A percentile compares a stretch with the other conserved stretches of the same genome.
These are phyloP conservation scores for Magnaporthiopsis incrustans DNA, from an alignment of 2,329 filamentous ascomycete species.

Conservation along the genomic window DNA sequence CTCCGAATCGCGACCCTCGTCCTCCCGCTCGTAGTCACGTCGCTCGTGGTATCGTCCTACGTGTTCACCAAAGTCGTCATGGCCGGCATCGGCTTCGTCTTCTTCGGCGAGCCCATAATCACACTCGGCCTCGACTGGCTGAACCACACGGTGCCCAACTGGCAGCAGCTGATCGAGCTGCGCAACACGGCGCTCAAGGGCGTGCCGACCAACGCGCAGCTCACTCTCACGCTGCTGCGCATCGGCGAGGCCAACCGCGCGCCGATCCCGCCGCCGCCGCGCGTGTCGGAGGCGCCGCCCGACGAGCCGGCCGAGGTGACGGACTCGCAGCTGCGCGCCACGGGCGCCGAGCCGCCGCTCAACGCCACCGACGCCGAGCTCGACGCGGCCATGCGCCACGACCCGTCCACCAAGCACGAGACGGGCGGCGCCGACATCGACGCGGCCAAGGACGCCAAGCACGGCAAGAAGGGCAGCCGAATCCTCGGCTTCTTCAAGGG, in stretches of 20 bases:
- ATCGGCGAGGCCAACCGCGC: slow-evolving; percentile 76
- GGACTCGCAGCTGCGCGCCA: slow-evolving; percentile 42
- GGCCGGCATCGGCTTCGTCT: slow-evolving; percentile 62
- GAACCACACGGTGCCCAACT: slow-evolving; percentile 56
- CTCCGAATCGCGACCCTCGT: slow-evolving; percentile 47
- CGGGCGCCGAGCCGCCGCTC: slow-evolving; percentile 38
- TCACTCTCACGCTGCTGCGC: slow-evolving; percentile 71
- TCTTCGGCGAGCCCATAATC: slow-evolving; percentile 75
- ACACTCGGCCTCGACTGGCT: slow-evolving; percentile 48
- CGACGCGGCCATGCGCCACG: slow-evolving; percentile 48
- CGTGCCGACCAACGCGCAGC: slow-evolving; percentile 78
- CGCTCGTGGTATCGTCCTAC: slow-evolving; percentile 48
- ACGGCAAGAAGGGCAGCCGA: slow-evolving; percentile 30
- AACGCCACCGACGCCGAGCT: slow-evolving; percentile 60
- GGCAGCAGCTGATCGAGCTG: slow-evolving; percentile 67
- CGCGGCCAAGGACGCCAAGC: slow-evolving; percentile 32
- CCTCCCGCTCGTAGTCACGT: slow-evolving; percentile 41
- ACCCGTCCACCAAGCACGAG: slow-evolving; percentile 26
- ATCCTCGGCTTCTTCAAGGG: slow-evolving; percentile 61
- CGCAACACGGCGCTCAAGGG: slow-evolving; percentile 65
- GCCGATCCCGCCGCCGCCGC: slow-evolving; percentile 57
- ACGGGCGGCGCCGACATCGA: slow-evolving; percentile 37
- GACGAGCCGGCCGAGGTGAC: slow-evolving; percentile 27
- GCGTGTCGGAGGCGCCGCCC: slow-evolving; percentile 25
- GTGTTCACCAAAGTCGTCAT: slow-evolving; percentile 56